Conservation (phyloP, 2,329 filamentous ascomycete genomes). For the Claviceps lovelessii region DNA sequence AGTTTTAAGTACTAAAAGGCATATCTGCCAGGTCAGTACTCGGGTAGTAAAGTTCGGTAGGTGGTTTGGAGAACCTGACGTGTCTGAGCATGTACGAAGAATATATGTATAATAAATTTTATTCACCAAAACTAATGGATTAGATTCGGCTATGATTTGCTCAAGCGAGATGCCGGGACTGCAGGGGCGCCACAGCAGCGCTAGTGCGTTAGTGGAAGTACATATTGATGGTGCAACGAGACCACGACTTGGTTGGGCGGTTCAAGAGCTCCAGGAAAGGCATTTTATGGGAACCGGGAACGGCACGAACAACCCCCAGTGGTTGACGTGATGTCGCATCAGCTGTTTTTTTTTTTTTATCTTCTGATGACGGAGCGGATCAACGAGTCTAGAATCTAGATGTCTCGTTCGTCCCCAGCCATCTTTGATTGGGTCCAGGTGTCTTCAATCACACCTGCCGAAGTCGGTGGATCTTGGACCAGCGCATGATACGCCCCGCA, state of each 20-base stretch:
- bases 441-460: neutral
- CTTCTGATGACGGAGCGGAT: neutral
- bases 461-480: neutral
- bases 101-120: slow-evolving; percentile 3
- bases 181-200: neutral
- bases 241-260: neutral
- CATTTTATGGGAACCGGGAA: neutral
- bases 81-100: neutral
- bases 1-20: neutral
- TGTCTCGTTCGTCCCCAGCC: neutral
- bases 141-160: neutral
- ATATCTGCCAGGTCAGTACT: neutral
- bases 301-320: neutral
- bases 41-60: neutral
- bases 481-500: neutral
- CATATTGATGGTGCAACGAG: too few relatives aligned
- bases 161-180: neutral
- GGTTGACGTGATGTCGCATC: neutral
- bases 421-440: neutral
- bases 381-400: neutral
- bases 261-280: neutral
- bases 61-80: too few relatives aligned
- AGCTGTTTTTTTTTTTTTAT: neutral
- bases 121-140: neutral
- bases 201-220: neutral